phyloP scores from a whole-genome alignment of 2,329 filamentous ascomycete genomes.

The Passalora sequoiae region DNA sequence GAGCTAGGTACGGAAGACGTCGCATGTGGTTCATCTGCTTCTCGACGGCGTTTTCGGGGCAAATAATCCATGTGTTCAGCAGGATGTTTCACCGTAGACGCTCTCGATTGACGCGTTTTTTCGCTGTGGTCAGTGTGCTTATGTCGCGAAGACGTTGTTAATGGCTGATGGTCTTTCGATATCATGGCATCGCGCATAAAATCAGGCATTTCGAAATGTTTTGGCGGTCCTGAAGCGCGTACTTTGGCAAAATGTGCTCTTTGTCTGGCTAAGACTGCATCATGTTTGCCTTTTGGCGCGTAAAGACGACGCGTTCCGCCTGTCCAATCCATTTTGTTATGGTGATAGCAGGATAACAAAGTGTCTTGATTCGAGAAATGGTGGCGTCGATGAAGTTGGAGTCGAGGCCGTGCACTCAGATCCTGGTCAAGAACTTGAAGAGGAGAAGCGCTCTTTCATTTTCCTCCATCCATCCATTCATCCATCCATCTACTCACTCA shows the following conservation, averaged over 20 bases:
- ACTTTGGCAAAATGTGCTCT: conserved; percentile 45
- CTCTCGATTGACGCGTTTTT: too few relatives aligned
- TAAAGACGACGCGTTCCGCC: conserved; percentile 38
- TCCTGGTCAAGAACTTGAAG: too few relatives aligned
- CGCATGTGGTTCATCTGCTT: background rate
- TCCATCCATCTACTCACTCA: background rate
- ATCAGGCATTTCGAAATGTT: conserved; percentile 10
- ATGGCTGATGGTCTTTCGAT: conserved; percentile 6
- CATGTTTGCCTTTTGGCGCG: conserved; percentile 31
- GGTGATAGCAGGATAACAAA: background rate
- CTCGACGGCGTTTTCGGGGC: too few relatives aligned
- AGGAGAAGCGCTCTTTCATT: background rate
- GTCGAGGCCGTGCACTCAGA: too few relatives aligned
- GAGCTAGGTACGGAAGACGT: background rate
- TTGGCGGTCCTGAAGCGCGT: conserved; percentile 24
- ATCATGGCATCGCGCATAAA: conserved; percentile 9
- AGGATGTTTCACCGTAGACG: too few relatives aligned
- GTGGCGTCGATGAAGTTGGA: too few relatives aligned
- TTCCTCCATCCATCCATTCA: background rate
- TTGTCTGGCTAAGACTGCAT: conserved; percentile 37
- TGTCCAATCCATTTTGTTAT: conserved; percentile 46
- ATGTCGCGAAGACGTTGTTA: conserved; percentile 1
- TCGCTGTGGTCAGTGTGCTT: background rate
- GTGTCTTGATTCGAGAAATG: too few relatives aligned
- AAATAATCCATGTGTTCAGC: too few relatives aligned